phyloP scores from a whole-genome alignment of 768 basidiomycete species.

The Russula compacta region DNA sequence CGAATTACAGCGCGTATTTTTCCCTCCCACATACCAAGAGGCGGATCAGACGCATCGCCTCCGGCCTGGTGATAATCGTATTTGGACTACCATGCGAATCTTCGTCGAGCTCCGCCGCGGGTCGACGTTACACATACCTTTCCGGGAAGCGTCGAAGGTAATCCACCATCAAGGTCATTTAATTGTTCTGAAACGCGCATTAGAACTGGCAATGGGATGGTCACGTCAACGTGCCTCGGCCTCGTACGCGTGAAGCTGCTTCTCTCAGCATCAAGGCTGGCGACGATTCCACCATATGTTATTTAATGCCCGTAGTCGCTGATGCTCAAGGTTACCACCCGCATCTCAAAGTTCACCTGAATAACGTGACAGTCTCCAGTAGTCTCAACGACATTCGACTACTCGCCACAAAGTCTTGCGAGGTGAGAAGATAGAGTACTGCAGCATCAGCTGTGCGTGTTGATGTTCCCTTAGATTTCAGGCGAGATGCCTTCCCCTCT shows the following conservation, averaged over 20 bases:
- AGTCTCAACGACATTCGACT: conserved; percentile 85
- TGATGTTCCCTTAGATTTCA: conserved; percentile 38
- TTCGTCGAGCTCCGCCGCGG: conserved; percentile 74
- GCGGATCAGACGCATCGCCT: conserved; percentile 45
- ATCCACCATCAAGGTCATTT: neutral
- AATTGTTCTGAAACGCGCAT: neutral
- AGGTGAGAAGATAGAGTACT: conserved; percentile 37
- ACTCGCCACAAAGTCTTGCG: conserved; percentile 66
- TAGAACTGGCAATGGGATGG: conserved; percentile 95
- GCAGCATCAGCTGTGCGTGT: neutral
- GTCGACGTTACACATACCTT: conserved; percentile 76
- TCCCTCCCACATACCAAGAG: conserved; percentile 71
- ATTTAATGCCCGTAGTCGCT: conserved; percentile 75
- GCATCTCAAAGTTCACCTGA: conserved; percentile 71
- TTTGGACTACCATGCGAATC: conserved; percentile 74
- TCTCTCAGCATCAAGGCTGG: conserved; percentile 68
- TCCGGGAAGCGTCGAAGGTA: conserved; percentile 86
- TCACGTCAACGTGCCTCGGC: conserved; percentile 36
- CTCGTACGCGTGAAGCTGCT: conserved; percentile 53
- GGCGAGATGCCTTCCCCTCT: conserved; percentile 74
- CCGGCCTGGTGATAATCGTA: conserved; percentile 69
- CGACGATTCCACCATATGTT: conserved; percentile 78
- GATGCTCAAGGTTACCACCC: conserved; percentile 69
- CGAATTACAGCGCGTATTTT: conserved; percentile 73
- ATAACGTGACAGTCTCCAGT: conserved; percentile 66